A percentile compares a stretch with the other conserved stretches of the same genome.
Evolutionary conservation across 2,329 filamentous ascomycete species (phyloP).

Genomic region (Calonectria leucothoes): DNA sequence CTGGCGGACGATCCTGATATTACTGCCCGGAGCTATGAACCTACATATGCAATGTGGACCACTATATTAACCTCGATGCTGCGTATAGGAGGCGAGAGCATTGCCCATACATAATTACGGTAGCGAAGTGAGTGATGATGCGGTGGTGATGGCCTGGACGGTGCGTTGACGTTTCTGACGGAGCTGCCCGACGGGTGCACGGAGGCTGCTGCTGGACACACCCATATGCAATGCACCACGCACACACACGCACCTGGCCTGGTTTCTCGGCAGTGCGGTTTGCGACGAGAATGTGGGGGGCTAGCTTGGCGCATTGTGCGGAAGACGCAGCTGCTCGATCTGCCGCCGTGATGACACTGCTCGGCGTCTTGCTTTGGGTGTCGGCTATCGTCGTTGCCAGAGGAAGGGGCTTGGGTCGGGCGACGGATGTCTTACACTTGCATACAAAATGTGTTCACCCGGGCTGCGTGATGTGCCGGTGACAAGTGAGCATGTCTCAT

Average conservation of each 20-base stretch:
- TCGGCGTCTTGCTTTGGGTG: background rate
- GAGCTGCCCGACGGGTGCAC: background rate
- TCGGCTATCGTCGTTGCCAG: conserved; percentile 6
- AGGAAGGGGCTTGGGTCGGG: background rate
- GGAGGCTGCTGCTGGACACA: background rate
- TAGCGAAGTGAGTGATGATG: conserved; percentile 13
- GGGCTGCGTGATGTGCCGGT: background rate
- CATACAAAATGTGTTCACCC: background rate
- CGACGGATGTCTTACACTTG: background rate
- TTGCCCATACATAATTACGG: background rate
- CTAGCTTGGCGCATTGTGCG: conserved; percentile 3
- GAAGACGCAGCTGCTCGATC: conserved; percentile 1
- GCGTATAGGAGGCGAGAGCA: conserved; percentile 1
- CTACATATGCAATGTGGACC: background rate
- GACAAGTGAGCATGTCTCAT: background rate
- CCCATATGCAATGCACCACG: too few species aligned
- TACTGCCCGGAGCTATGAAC: background rate
- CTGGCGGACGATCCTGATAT: conserved; percentile 13
- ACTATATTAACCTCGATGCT: conserved; percentile 19
- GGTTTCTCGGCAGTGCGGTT: conserved; percentile 21
- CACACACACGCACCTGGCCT: background rate
- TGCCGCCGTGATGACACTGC: background rate
- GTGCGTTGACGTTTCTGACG: background rate
- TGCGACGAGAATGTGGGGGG: conserved; percentile 27
- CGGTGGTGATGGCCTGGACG: conserved; percentile 19